These are phyloP conservation scores for Leptographium lundbergii DNA, from an alignment of 2,329 filamentous ascomycete species.

Conservation along the genomic window DNA sequence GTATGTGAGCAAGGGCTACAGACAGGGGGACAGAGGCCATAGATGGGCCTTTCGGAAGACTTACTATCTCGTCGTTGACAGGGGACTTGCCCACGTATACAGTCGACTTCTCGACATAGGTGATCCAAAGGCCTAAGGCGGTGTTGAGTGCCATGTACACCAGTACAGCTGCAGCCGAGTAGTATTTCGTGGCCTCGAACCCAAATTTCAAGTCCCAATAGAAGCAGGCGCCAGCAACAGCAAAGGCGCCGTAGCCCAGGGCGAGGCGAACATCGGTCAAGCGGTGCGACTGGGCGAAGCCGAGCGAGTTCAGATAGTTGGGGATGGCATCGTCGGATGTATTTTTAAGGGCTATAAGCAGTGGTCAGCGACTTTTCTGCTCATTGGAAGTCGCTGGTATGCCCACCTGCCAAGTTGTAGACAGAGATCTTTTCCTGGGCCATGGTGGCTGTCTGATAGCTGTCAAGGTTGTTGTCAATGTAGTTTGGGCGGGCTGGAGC, in stretches of 20 bases:
- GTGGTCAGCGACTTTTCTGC: background rate
- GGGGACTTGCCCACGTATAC: conserved; percentile 64
- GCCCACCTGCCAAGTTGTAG: conserved; percentile 51
- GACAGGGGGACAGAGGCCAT: background rate
- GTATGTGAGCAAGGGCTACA: background rate
- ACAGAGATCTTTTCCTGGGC: conserved; percentile 48
- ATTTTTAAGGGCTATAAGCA: conserved; percentile 72
- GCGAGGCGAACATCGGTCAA: conserved; percentile 72
- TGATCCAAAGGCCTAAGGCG: conserved; percentile 72
- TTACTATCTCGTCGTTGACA: conserved; percentile 34
- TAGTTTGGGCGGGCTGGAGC: background rate
- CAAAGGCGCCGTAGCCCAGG: conserved; percentile 72
- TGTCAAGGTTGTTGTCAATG: background rate
- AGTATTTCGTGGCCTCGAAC: conserved; percentile 74
- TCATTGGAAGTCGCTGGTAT: background rate
- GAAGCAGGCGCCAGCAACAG: conserved; percentile 72
- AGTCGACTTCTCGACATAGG: conserved; percentile 65
- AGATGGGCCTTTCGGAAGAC: background rate
- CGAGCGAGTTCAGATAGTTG: conserved; percentile 83
- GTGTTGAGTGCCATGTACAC: conserved; percentile 71
- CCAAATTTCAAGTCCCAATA: conserved; percentile 84
- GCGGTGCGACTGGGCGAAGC: conserved; percentile 69
- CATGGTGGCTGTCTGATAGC: conserved; percentile 18
- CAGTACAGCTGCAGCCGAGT: conserved; percentile 66
- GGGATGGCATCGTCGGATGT: conserved; percentile 89